phyloP scores from a whole-genome alignment of 345 rosid species.

The Brassica cretica region DNA sequence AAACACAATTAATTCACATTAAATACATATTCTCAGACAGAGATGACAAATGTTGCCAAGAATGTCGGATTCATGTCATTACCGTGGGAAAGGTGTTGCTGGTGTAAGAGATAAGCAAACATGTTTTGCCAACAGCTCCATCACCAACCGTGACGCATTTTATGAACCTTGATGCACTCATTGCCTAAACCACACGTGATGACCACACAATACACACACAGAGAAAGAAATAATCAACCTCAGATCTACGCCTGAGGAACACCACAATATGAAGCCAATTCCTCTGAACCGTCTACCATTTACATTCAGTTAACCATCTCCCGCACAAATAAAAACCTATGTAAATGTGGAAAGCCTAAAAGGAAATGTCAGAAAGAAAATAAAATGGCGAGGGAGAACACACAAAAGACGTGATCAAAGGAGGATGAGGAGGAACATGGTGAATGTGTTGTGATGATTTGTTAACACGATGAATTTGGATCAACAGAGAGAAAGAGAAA shows the following conservation, averaged over 20 bases:
- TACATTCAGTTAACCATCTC: slow-evolving; percentile 16
- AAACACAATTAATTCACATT: neutral
- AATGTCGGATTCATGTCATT: neutral
- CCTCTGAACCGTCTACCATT: slow-evolving; percentile 5
- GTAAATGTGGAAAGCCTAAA: slow-evolving; percentile 5
- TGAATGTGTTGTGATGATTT: neutral
- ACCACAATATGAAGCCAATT: neutral
- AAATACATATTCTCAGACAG: neutral
- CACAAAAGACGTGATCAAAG: neutral
- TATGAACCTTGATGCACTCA: slow-evolving; percentile 43
- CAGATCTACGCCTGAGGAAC: slow-evolving; percentile 41
- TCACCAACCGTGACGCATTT: slow-evolving; percentile 42
- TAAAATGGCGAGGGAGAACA: neutral
- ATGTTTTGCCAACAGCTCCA: slow-evolving; percentile 43
- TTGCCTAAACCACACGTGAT: slow-evolving; percentile 5
- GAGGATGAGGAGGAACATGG: neutral
- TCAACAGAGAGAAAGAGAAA: slow-evolving; percentile 28
- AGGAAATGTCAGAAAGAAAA: neutral
- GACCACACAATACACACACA: neutral
- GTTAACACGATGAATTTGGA: slow-evolving; percentile 28
- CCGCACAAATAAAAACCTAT: neutral
- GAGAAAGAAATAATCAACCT: slow-evolving; percentile 5
- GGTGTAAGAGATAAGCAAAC: slow-evolving; percentile 39
- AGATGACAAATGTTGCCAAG: neutral
- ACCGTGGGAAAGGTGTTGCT: slow-evolving; percentile 43